These are phyloP conservation scores for Leptographium flavum DNA, from an alignment of 2,329 filamentous ascomycete species.

Conservation along the genomic window DNA sequence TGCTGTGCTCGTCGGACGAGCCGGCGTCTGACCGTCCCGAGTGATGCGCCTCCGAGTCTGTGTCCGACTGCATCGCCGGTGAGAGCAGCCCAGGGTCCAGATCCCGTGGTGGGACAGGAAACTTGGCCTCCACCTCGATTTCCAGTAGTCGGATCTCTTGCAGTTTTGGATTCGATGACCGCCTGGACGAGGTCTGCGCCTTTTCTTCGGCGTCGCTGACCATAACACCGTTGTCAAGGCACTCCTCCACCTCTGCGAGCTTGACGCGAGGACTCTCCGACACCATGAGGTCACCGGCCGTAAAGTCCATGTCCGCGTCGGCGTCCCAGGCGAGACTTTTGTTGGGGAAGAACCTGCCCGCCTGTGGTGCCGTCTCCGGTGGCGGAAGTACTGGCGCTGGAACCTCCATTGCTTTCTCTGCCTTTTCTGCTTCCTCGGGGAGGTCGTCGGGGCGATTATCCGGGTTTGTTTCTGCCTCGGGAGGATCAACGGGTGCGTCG, in stretches of 20 bases:
- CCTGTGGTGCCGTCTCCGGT: neutral
- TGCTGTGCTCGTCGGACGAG: neutral
- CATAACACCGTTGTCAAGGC: neutral
- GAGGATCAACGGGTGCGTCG: neutral
- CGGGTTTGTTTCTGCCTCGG: neutral
- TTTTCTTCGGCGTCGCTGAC: neutral
- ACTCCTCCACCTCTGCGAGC: conserved; percentile 19
- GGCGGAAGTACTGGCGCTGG: neutral
- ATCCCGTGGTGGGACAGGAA: conserved; percentile 6
- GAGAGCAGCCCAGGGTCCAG: neutral
- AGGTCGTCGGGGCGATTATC: neutral
- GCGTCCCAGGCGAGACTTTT: conserved; percentile 42
- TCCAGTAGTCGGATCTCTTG: conserved; percentile 24
- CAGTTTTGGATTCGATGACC: conserved; percentile 25
- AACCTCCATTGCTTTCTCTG: too few species aligned
- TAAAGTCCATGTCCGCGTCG: conserved; percentile 43
- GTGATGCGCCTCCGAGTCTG: neutral
- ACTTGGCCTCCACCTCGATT: conserved; percentile 6
- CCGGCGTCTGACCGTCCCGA: neutral
- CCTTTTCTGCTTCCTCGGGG: neutral
- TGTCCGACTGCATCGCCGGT: neutral
- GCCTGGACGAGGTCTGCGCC: neutral
- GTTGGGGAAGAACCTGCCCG: conserved; percentile 19
- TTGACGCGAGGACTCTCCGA: conserved; percentile 41
- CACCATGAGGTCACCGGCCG: conserved; percentile 37